Conservation (phyloP, 192 early-diverging fungal species). For the Backusella luteola region DNA sequence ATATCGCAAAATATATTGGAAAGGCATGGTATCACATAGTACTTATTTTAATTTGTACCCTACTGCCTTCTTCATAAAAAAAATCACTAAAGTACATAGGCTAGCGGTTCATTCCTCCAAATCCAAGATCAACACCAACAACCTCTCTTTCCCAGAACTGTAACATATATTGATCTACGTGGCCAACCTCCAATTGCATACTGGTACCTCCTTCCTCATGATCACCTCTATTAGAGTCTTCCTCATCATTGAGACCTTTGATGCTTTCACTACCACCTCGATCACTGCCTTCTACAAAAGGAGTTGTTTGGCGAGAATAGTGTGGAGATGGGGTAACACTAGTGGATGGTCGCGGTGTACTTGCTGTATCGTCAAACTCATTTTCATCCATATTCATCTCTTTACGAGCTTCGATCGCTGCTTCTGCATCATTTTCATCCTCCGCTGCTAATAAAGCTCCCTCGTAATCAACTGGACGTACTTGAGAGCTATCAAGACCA, state of each 20-base stretch:
- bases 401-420: slow-evolving; percentile 29
- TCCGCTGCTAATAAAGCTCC: slow-evolving; percentile 60
- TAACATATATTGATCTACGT: slow-evolving; percentile 76
- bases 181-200: slow-evolving; percentile 49
- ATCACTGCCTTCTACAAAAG: neutral
- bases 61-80: neutral
- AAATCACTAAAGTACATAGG: neutral
- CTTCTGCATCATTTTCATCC: slow-evolving; percentile 58
- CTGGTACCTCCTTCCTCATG: neutral
- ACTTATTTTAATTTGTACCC: neutral
- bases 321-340: neutral
- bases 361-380: slow-evolving; percentile 54
- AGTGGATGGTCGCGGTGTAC: slow-evolving; percentile 13
- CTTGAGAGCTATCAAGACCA: slow-evolving; percentile 32
- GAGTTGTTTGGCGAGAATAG: neutral
- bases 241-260: neutral
- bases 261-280: neutral
- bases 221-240: neutral
- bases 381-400: slow-evolving; percentile 42
- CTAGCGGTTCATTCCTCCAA: slow-evolving; percentile 30
- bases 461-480: slow-evolving; percentile 47
- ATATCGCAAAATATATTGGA: neutral
- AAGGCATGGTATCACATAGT: neutral
- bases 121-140: slow-evolving; percentile 53
- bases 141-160: slow-evolving; percentile 55